A percentile compares a stretch with the other conserved stretches of the same genome.
Evolutionary conservation across 768 basidiomycete genomes (phyloP).

Genomic region (Pleurotus tuoliensis): DNA sequence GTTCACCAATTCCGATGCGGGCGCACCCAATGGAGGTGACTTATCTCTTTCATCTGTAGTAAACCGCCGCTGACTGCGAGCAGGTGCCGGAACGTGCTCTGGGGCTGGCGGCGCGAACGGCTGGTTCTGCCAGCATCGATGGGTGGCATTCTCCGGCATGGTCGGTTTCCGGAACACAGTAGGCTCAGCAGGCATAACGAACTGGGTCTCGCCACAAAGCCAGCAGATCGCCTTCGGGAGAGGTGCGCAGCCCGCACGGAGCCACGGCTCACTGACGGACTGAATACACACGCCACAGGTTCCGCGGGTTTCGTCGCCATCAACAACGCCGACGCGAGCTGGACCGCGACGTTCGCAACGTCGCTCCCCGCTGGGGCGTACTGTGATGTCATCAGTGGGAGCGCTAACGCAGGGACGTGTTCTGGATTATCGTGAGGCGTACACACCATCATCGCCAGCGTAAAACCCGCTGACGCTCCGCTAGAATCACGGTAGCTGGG

Average conservation of each 20-base stretch:
- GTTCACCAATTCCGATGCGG: slow-evolving; percentile 46
- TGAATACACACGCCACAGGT: slow-evolving; percentile 25
- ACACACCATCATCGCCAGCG: not conserved
- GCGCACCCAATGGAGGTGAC: slow-evolving; percentile 53
- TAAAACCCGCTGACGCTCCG: not conserved
- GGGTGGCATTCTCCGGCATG: slow-evolving; percentile 55
- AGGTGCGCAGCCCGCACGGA: slow-evolving; percentile 29
- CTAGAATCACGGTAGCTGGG: slow-evolving; percentile 45
- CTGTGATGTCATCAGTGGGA: slow-evolving; percentile 62
- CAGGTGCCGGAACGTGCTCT: slow-evolving; percentile 41
- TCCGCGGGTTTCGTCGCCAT: slow-evolving; percentile 60
- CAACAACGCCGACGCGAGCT: slow-evolving; percentile 56
- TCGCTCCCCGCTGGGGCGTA: slow-evolving; percentile 55
- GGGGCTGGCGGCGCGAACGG: slow-evolving; percentile 48
- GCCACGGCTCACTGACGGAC: too few relatives aligned
- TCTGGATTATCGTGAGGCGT: slow-evolving; percentile 43
- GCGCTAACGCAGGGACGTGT: slow-evolving; percentile 36
- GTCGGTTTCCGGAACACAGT: slow-evolving; percentile 62
- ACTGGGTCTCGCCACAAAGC: slow-evolving; percentile 56
- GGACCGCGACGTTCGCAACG: slow-evolving; percentile 56
- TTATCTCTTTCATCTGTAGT: too few relatives aligned
- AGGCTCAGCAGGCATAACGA: slow-evolving; percentile 42
- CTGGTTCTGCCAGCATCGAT: slow-evolving; percentile 68
- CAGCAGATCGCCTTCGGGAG: slow-evolving; percentile 67
- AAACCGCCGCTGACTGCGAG: too few relatives aligned